These are phyloP conservation scores for Jamesozyma rosinii DNA, from an alignment of 805 yeast species.

Conservation along the genomic window DNA sequence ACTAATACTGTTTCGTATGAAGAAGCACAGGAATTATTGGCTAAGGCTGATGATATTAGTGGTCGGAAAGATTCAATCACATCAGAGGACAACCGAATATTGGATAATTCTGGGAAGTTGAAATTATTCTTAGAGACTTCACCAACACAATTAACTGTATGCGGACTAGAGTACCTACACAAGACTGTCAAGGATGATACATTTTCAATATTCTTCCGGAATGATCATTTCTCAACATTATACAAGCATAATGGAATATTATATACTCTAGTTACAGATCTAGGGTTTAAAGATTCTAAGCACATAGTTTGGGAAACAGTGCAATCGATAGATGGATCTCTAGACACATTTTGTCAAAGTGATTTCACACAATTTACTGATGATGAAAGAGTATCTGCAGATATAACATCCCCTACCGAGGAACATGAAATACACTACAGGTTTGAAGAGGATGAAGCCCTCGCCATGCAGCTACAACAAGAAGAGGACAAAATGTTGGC, in stretches of 20 bases:
- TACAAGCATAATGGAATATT: constrained; percentile 41
- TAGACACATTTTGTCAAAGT: constrained; percentile 59
- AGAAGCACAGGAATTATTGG: constrained; percentile 46
- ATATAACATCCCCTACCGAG: neutral
- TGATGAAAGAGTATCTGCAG: neutral
- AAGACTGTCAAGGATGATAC: constrained; percentile 39
- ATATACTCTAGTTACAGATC: constrained; percentile 65
- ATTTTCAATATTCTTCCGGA: constrained; percentile 71
- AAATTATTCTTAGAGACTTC: constrained; percentile 45
- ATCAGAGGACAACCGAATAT: constrained; percentile 11
- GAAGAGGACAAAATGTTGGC: constrained; percentile 38
- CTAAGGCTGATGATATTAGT: constrained; percentile 34
- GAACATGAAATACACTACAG: neutral
- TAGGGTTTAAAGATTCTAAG: constrained; percentile 42
- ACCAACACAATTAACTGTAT: constrained; percentile 62
- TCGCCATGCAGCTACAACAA: constrained; percentile 40
- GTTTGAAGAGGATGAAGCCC: constrained; percentile 30
- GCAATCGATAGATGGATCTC: constrained; percentile 51
- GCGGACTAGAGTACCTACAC: constrained; percentile 46
- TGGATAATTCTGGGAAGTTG: constrained; percentile 27
- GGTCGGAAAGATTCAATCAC: constrained; percentile 17
- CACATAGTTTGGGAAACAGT: constrained; percentile 74
- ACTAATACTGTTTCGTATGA: constrained; percentile 44
- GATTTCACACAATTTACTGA: constrained; percentile 33
- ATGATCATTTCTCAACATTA: constrained; percentile 79